phyloP scores from a whole-genome alignment of 2,329 filamentous ascomycete species.

The Ustulina deusta region DNA sequence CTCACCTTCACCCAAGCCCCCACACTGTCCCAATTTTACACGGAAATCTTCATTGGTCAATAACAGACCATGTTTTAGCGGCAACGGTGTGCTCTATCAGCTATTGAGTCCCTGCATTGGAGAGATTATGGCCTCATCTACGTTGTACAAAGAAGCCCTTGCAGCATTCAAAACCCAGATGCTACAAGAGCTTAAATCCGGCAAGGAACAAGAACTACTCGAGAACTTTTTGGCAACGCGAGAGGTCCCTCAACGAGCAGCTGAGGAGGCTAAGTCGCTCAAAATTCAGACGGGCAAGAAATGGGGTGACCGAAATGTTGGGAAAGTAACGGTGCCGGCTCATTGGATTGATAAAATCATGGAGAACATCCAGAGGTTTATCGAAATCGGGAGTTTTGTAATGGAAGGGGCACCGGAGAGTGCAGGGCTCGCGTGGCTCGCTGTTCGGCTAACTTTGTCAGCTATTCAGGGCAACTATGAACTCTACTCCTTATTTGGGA shows the following conservation, averaged over 20 bases:
- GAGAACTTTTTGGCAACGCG: constrained; percentile 1
- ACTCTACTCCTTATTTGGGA: constrained; percentile 3
- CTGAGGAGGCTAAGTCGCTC: not conserved
- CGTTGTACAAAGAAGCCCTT: constrained; percentile 9
- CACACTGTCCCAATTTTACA: not conserved
- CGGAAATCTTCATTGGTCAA: not conserved
- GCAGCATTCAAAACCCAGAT: constrained; percentile 3
- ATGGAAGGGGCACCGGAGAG: constrained; percentile 6
- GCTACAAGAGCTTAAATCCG: constrained; percentile 5
- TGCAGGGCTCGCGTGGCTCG: constrained; percentile 4
- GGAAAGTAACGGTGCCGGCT: not conserved
- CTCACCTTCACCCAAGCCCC: not conserved
- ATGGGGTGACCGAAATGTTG: constrained; percentile 3
- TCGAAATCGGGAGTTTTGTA: not conserved
- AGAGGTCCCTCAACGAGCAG: constrained; percentile 6
- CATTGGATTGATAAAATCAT: constrained; percentile 14
- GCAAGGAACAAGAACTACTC: constrained; percentile 9
- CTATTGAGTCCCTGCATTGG: not conserved
- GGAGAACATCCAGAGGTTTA: constrained; percentile 6
- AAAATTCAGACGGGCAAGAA: constrained; percentile 8
- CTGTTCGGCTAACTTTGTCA: not conserved
- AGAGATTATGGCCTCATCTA: not conserved
- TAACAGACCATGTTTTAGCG: not conserved
- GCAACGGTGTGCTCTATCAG: not conserved
- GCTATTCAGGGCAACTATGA: constrained; percentile 9